phyloP scores from a whole-genome alignment of 768 basidiomycete species.

The Boletus patriciae region DNA sequence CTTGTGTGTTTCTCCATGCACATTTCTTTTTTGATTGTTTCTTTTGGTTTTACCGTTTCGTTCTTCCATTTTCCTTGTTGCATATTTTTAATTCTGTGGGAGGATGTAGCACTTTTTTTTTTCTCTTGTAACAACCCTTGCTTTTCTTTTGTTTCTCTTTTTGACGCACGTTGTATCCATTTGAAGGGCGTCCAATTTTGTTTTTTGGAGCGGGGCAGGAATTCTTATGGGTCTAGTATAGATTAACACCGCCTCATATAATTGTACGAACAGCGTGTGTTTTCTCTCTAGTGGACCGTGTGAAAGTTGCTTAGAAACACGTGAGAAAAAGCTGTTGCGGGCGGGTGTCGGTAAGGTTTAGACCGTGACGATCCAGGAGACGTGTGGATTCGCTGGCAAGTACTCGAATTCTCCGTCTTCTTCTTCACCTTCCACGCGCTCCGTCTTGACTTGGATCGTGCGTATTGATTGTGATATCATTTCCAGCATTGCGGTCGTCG shows the following conservation, averaged over 20 bases:
- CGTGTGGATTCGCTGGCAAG: neutral
- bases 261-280: conserved; percentile 21
- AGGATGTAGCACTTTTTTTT: conserved; percentile 10
- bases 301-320: conserved; percentile 4
- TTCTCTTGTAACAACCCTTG: conserved; percentile 4
- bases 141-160: neutral
- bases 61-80: neutral
- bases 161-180: conserved; percentile 16
- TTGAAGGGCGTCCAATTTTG: conserved; percentile 4
- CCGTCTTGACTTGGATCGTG: neutral
- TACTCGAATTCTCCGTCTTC: neutral
- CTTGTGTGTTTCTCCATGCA: conserved; percentile 5
- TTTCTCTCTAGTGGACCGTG: neutral
- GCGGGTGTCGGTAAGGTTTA: neutral
- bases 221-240: conserved; percentile 26
- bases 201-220: conserved; percentile 22
- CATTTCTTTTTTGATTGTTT: conserved; percentile 1
- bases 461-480: neutral
- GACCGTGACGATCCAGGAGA: neutral
- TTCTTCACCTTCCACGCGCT: neutral
- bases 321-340: conserved; percentile 12
- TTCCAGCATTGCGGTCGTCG: neutral
- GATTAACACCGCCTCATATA: conserved; percentile 31
- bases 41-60: neutral
- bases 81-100: neutral